These are phyloP conservation scores for Dryadomyces quercivorus DNA, from an alignment of 2,329 filamentous ascomycete species.

Conservation along the genomic window DNA sequence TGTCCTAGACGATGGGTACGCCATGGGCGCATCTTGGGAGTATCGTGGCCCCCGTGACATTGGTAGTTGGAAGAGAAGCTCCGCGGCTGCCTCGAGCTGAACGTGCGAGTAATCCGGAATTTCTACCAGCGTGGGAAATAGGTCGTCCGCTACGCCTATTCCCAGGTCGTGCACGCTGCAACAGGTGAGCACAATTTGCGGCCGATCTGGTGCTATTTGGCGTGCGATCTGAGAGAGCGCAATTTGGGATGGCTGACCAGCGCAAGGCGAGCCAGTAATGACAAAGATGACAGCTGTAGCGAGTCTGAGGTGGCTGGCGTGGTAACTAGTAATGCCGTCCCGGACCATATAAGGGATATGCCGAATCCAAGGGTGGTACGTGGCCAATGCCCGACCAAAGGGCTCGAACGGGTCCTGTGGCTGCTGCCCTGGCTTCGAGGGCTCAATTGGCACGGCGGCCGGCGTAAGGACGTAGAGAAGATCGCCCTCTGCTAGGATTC, in stretches of 20 bases:
- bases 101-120: conserved; percentile 32
- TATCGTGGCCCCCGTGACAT: neutral
- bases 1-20: conserved; percentile 17
- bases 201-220: conserved; percentile 20
- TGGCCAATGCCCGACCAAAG: conserved; percentile 51
- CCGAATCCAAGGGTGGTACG: conserved; percentile 46
- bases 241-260: conserved; percentile 38
- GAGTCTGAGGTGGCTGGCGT: conserved; percentile 49
- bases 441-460: conserved; percentile 33
- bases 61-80: conserved; percentile 30
- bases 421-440: conserved; percentile 24
- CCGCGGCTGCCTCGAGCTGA: conserved; percentile 37
- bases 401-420: conserved; percentile 57
- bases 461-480: conserved; percentile 52
- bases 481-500: conserved; percentile 33
- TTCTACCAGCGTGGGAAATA: conserved; percentile 39
- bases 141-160: conserved; percentile 10
- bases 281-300: conserved; percentile 51
- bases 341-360: conserved; percentile 60
- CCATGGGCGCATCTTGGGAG: conserved; percentile 15
- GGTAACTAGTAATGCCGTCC: conserved; percentile 49
- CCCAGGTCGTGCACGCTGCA: conserved; percentile 29
- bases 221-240: conserved; percentile 25
- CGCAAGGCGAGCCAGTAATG: conserved; percentile 34
- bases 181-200: conserved; percentile 40